Evolutionary conservation across 2,329 filamentous ascomycete species (phyloP).

Genomic region (Daldinia eschscholtzii): DNA sequence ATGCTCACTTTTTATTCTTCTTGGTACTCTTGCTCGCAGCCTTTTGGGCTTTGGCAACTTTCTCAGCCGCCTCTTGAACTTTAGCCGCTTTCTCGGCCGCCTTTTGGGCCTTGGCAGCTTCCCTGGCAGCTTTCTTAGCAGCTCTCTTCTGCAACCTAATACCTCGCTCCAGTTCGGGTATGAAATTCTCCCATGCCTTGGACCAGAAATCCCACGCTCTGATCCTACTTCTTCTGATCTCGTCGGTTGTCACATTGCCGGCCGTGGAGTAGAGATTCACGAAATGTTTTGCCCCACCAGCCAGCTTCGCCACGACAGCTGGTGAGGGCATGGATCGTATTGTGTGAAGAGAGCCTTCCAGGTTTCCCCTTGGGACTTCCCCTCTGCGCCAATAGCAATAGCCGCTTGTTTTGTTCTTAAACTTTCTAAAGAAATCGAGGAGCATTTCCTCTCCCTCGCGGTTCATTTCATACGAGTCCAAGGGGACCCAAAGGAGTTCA

Average conservation of each 20-base stretch:
- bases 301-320: background rate
- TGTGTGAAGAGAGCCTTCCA: background rate
- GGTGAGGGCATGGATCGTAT: background rate
- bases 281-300: background rate
- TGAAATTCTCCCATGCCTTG: background rate
- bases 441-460: background rate
- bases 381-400: too few relatives aligned
- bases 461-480: background rate
- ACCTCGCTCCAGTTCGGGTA: background rate
- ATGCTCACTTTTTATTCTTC: background rate
- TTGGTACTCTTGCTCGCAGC: too few relatives aligned
- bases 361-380: too few relatives aligned
- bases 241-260: background rate
- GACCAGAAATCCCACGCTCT: background rate
- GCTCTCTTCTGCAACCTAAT: too few relatives aligned
- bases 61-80: background rate
- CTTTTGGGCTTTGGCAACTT: background rate
- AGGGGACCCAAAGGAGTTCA: background rate
- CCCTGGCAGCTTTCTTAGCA: background rate
- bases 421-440: background rate
- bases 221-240: background rate
- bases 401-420: background rate
- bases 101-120: background rate
- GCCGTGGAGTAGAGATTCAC: background rate
- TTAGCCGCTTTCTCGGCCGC: background rate